Base-by-base conservation (phyloP, 306 rosid species). In the Sechiopsis laciniata region DNA sequence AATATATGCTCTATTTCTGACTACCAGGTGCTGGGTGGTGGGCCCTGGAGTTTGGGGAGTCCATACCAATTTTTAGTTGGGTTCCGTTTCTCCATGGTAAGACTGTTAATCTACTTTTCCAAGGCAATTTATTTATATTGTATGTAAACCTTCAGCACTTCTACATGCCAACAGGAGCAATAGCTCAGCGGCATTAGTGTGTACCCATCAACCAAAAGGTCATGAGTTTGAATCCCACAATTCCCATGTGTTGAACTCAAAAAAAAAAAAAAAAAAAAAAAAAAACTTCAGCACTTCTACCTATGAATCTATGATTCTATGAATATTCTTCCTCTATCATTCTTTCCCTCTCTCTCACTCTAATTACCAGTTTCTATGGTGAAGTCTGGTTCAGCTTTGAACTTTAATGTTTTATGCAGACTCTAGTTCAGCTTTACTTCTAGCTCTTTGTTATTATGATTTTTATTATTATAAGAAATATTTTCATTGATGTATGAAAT, bases 11-110 rank as follows among this genome's bases (percentile, higher is more conserved):
- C 32, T 29, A n/a, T n/a, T 66, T 55, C 63, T 71, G 17, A 60
- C 54, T 80, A 75, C 58, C 84, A 94, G 97, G 97, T 85, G 88
- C 95, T 77, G 96, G 83, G 74, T 94, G 99, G 99, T 94, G 99
- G 99, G 87, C 77, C 78, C 91, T 89, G 66, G 80, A 74, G 74
- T 86, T 88, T 76, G 91, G 90, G 21, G 85, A 83, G 82, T 94
- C 97, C 64, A 7, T 94, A 17, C 96, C 97, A 19, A 73, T 89
- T 74, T 78, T 95, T 77, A 83, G 86, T 74, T 91, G 99, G 99
- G 65, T 89, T 74, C 96, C 99, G 32, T 65, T 77, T 79, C 3
- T 89, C 19, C 74, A 54, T 73, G 95, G 99, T 91, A 85, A 78
- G 90, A 55, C 55, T 67, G 5, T 32, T 46, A 62, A 14, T 68